These are phyloP conservation scores for Ophiostoma perfectum DNA, from an alignment of 2,329 filamentous ascomycete genomes.

Conservation along the genomic window DNA sequence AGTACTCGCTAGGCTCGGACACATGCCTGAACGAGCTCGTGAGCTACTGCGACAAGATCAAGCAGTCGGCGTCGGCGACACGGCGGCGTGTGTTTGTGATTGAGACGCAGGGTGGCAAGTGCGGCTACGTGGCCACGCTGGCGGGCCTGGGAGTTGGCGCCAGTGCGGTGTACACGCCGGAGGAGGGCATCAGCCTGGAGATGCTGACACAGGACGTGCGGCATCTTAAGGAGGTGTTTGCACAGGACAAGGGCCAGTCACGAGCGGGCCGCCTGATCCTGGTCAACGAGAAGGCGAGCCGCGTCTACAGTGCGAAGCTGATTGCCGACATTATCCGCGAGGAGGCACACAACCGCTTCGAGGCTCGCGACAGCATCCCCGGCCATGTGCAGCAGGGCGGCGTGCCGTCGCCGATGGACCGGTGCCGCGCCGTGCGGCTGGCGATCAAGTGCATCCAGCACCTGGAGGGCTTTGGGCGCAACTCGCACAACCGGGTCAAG, in stretches of 20 bases:
- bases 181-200: constrained; percentile 89
- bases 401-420: constrained; percentile 91
- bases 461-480: constrained; percentile 69
- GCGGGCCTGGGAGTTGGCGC: constrained; percentile 90
- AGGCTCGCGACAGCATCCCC: constrained; percentile 84
- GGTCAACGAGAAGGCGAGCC: constrained; percentile 91
- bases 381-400: constrained; percentile 94
- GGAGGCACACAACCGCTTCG: constrained; percentile 86
- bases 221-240: constrained; percentile 80
- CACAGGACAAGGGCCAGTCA: constrained; percentile 77
- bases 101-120: constrained; percentile 92
- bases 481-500: constrained; percentile 61
- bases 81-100: constrained; percentile 94
- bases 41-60: constrained; percentile 93
- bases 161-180: constrained; percentile 89
- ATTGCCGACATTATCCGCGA: constrained; percentile 95
- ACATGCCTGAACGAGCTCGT: constrained; percentile 95
- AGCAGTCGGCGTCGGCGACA: constrained; percentile 91
- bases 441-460: constrained; percentile 94
- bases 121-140: constrained; percentile 87
- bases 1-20: constrained; percentile 94
- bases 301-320: constrained; percentile 84
- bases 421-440: constrained; percentile 82
- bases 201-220: constrained; percentile 90
- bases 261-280: constrained; percentile 90